A percentile compares a stretch with the other conserved stretches of the same genome.
Conservation (phyloP, 305 asterid genomes). For the Withania somnifera region DNA sequence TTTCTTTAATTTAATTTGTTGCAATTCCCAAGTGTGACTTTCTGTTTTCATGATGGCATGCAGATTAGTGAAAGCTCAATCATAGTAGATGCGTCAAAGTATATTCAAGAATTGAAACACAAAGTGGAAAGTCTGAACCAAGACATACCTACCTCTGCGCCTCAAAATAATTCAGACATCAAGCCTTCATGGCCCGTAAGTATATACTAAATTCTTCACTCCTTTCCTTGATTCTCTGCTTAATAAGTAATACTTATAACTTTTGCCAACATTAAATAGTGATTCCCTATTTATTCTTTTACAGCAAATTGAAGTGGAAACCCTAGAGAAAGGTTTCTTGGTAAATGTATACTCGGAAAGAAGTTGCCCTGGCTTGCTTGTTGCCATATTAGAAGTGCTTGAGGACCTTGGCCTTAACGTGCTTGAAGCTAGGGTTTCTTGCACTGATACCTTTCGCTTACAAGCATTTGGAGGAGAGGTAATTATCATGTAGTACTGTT, state of each 20-base stretch:
- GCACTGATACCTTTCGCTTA: constrained; percentile 53
- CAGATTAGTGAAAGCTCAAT: constrained; percentile 63
- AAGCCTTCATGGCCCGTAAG: constrained; percentile 43
- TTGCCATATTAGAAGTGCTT: constrained; percentile 52
- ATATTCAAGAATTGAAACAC: constrained; percentile 58
- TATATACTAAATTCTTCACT: too few relatives aligned
- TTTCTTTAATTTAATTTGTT: not conserved
- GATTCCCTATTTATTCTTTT: not conserved
- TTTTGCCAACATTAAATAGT: not conserved
- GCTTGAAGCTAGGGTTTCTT: constrained; percentile 89
- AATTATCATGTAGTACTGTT: not conserved
- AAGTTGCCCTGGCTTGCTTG: constrained; percentile 67
- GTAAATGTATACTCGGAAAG: constrained; percentile 52
- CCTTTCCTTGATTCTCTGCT: not conserved
- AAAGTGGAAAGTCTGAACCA: constrained; percentile 57
- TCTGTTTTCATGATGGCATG: not conserved
- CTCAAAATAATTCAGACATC: constrained; percentile 24
- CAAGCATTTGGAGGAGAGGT: constrained; percentile 77
- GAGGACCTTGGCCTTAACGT: constrained; percentile 73
- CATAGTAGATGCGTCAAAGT: constrained; percentile 65
- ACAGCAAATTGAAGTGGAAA: constrained; percentile 67
- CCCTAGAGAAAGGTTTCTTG: constrained; percentile 67
- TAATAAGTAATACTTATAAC: not conserved
- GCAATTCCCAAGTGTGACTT: not conserved
- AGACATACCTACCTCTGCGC: constrained; percentile 30